A percentile compares a stretch with the other conserved stretches of the same genome.
Evolutionary conservation across 2,329 filamentous ascomycete species (phyloP).

Genomic region (Sarocladium kiliense): DNA sequence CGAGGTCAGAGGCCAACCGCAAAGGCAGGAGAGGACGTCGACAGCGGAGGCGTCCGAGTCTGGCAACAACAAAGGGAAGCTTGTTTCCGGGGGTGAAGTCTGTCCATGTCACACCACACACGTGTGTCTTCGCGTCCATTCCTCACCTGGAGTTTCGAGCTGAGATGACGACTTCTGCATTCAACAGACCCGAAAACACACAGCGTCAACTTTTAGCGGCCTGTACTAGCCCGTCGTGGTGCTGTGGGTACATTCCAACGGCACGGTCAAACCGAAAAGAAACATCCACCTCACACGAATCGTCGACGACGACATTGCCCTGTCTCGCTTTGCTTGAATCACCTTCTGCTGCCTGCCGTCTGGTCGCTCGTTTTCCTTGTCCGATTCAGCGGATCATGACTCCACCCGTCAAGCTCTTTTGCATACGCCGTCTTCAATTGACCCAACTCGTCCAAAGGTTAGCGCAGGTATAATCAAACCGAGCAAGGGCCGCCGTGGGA

Average conservation of each 20-base stretch:
- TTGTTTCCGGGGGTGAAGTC: no score
- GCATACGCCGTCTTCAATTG: background rate
- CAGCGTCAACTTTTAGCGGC: background rate
- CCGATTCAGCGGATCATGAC: no score
- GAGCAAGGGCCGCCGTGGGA: background rate
- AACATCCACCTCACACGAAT: background rate
- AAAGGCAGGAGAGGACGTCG: background rate
- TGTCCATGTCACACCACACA: background rate
- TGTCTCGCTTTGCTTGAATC: background rate
- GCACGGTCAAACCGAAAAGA: background rate
- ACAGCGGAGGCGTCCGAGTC: no score
- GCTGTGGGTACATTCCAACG: background rate
- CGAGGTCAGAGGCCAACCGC: background rate
- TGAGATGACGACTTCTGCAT: no score
- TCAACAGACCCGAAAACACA: no score
- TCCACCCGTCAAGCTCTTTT: background rate
- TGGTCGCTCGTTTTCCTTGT: background rate
- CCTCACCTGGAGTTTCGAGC: no score
- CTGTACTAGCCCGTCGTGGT: background rate
- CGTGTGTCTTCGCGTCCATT: background rate
- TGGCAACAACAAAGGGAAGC: no score
- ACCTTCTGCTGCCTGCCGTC: background rate
- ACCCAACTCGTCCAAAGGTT: background rate
- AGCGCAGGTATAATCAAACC: conserved; percentile 1
- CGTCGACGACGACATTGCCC: background rate